Evolutionary conservation across 225 moss, liverwort and hornwort genomes (phyloP), one percentile per base, ranked within the genome.

Genomic region (Marchantia paleacea): DNA sequence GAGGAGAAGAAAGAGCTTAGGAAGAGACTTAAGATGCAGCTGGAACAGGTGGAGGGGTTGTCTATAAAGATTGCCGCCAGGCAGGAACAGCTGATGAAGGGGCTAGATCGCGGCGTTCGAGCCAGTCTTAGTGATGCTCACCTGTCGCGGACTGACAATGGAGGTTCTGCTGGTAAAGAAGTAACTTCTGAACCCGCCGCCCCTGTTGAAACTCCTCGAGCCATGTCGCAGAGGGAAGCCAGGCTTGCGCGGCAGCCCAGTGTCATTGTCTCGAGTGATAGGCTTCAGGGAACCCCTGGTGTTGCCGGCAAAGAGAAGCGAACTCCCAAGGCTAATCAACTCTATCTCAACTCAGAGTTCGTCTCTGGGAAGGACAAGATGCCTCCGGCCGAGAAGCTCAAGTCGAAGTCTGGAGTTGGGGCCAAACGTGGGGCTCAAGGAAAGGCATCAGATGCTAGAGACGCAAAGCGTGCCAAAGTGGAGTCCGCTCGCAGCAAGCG

Each of bases 351-450:
- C 81, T 90, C 92, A 6, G 99, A 99, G 84, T 99, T 99, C 19
- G 91, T 99, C 0, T 95, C 99, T 12, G 99, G 99, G 18, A 99
- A 94, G 82, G 95, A 99, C 15, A 95, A 91, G 88, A 99, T 99
- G 95, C 99, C 99, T 6, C 95, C 99, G 7, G 94, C 95, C 20
- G 99, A 99, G 82, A 99, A 99, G 78, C 72, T 91, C 49, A 95
- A 91, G 87, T 80, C 94, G 0, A 94, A 89, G 57, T 79, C 83
- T 0, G 85, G 84, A 3, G 66, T 81, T 9, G 88, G 88, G 0
- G 52, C 81, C 4, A 90, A 90, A 77, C 87, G 92, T 81, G 94
- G 90, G 6, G 82, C 84, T 1, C 64, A 88, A 9, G 89, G 89
- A 0, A 90, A 91, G 48, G 84, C 78, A 16, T 55, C 79, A 4